Percentiles rank a stretch among this genome's conserved stretches.
Evolutionary conservation across 2,329 filamentous ascomycete species (phyloP).

Genomic region (Neoarthrinium moseri): DNA sequence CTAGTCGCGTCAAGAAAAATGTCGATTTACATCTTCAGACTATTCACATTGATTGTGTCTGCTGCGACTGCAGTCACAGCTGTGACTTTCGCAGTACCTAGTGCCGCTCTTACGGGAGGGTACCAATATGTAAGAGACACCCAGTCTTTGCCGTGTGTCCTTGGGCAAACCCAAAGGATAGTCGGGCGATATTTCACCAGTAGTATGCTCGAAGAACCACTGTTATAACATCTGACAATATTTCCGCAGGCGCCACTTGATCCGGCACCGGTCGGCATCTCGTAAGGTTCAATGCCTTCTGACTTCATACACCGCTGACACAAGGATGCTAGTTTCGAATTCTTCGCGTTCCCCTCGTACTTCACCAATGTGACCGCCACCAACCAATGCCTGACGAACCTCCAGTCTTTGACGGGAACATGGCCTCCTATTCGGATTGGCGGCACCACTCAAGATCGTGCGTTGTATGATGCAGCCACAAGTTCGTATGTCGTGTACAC

Average conservation of each 20-base stretch:
- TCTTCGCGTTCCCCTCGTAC: constrained; percentile 56
- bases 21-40: background rate
- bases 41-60: background rate
- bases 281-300: constrained; percentile 29
- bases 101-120: constrained; percentile 6
- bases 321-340: constrained; percentile 42
- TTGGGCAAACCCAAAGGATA: no score
- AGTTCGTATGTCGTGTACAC: constrained; percentile 48
- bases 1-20: no score
- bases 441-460: constrained; percentile 58
- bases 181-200: no score
- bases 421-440: constrained; percentile 57
- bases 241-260: constrained; percentile 32
- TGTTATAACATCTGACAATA: no score
- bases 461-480: constrained; percentile 45
- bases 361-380: constrained; percentile 51
- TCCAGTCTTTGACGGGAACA: constrained; percentile 45
- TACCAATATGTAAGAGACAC: constrained; percentile 13
- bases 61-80: constrained; percentile 3
- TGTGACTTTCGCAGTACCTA: constrained; percentile 26
- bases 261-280: constrained; percentile 37
- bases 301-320: no score
- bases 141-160: no score
- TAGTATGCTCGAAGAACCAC: no score
- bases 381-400: constrained; percentile 49